A percentile compares a stretch with the other conserved stretches of the same genome.
These are phyloP conservation scores for Termitomyces sp. DNA, from an alignment of 768 basidiomycete genomes.

Conservation along the genomic window DNA sequence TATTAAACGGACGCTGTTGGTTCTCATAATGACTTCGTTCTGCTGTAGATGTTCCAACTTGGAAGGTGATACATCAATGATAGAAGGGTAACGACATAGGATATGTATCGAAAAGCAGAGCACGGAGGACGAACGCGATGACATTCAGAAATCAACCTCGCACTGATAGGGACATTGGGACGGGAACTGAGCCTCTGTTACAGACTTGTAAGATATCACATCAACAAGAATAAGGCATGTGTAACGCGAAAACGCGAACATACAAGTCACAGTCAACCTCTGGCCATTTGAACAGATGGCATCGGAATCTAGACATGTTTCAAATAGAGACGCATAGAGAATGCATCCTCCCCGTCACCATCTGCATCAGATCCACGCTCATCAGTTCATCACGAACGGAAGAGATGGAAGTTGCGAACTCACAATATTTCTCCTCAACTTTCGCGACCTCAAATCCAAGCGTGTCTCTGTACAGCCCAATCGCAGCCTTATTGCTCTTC, in stretches of 20 bases:
- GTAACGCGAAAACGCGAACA: too few species aligned
- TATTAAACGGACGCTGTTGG: too few species aligned
- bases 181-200: background rate
- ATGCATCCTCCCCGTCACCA: slow-evolving; percentile 2
- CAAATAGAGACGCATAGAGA: slow-evolving; percentile 1
- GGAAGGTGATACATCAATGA: background rate
- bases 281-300: too few species aligned
- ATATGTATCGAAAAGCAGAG: background rate
- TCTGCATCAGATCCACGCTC: background rate
- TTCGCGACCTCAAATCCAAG: slow-evolving; percentile 84
- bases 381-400: background rate
- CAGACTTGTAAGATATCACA: background rate
- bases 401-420: slow-evolving; percentile 22
- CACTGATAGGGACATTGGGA: too few species aligned
- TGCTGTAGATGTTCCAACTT: background rate
- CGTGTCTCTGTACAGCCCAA: slow-evolving; percentile 82
- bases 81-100: background rate
- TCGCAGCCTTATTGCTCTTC: slow-evolving; percentile 91
- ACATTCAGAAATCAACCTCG: background rate
- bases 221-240: background rate
- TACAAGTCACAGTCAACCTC: background rate
- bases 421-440: slow-evolving; percentile 89
- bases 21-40: background rate
- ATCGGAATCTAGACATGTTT: background rate
- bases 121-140: background rate